These are phyloP conservation scores for Penicillium maclennaniae DNA, from an alignment of 495 filamentous ascomycete species.

Conservation along the genomic window DNA sequence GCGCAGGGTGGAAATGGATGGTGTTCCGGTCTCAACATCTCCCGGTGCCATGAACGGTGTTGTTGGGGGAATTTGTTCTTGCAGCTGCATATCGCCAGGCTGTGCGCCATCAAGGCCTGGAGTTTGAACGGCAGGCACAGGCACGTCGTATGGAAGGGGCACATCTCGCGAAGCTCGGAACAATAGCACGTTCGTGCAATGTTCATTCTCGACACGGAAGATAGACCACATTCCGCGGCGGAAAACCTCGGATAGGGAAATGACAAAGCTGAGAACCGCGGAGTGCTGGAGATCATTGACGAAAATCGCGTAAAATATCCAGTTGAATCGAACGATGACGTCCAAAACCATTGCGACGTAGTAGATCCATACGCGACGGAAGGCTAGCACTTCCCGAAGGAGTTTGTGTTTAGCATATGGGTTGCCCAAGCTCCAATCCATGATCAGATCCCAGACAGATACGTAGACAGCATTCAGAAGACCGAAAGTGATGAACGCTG, in stretches of 20 bases:
- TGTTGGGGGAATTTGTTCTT: conserved; percentile 26
- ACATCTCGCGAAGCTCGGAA: conserved; percentile 81
- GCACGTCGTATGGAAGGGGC: conserved; percentile 72
- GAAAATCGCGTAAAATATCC: conserved; percentile 92
- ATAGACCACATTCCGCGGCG: conserved; percentile 85
- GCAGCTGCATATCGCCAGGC: conserved; percentile 24
- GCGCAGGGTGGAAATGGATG: conserved; percentile 21
- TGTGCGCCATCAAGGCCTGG: conserved; percentile 21
- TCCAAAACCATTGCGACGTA: conserved; percentile 81
- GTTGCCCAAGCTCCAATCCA: conserved; percentile 91
- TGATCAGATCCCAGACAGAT: conserved; percentile 92
- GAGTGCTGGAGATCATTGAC: conserved; percentile 73
- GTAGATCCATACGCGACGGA: conserved; percentile 74
- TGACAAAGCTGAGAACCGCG: conserved; percentile 68
- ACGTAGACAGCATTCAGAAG: conserved; percentile 76
- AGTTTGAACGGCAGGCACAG: conserved; percentile 19
- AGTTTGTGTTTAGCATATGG: conserved; percentile 63
- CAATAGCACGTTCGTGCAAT: conserved; percentile 79
- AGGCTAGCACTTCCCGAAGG: conserved; percentile 75
- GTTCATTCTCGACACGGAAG: conserved; percentile 95
- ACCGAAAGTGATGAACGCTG: conserved; percentile 74
- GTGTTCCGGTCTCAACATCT: conserved; percentile 31
- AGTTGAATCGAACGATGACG: conserved; percentile 87
- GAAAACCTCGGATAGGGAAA: conserved; percentile 71
- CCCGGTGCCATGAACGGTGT: conserved; percentile 21